A percentile compares a stretch with the other conserved stretches of the same genome.
Evolutionary conservation across 2,329 filamentous ascomycete genomes (phyloP).

Genomic region (Pseudocercospora musae): DNA sequence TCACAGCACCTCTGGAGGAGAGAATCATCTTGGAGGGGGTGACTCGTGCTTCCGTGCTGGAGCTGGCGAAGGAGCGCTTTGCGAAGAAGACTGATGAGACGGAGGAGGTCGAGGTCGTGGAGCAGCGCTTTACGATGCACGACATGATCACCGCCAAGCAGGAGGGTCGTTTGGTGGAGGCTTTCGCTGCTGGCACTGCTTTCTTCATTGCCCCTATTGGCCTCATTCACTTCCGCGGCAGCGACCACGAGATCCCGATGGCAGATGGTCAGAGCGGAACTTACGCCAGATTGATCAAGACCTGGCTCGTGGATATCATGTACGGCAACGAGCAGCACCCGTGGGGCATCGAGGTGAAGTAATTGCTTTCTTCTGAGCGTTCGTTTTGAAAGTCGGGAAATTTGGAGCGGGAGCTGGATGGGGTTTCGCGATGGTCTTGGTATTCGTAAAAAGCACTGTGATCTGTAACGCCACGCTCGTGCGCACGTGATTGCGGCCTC

Average conservation of each 20-base stretch:
- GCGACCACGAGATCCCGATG: conserved; percentile 44
- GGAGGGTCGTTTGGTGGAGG: conserved; percentile 76
- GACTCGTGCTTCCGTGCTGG: conserved; percentile 75
- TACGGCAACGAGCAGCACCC: conserved; percentile 47
- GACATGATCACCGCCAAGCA: conserved; percentile 69
- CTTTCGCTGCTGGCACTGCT: conserved; percentile 84
- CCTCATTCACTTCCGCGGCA: conserved; percentile 45
- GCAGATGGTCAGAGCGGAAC: conserved; percentile 40
- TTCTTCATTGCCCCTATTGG: conserved; percentile 50
- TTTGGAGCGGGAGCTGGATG: not conserved
- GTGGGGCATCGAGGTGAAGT: conserved; percentile 47
- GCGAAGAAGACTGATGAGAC: conserved; percentile 26
- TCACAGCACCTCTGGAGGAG: conserved; percentile 77
- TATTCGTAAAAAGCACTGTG: not conserved
- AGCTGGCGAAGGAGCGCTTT: conserved; percentile 65
- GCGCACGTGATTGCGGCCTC: not conserved
- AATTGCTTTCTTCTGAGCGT: conserved; percentile 20
- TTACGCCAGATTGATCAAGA: conserved; percentile 44
- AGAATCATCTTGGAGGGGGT: conserved; percentile 84
- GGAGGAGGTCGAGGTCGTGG: conserved; percentile 64
- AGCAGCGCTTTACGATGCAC: conserved; percentile 76
- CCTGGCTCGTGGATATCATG: conserved; percentile 50
- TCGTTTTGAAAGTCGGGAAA: not conserved
- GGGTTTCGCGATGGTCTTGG: not conserved
- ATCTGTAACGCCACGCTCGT: not conserved